Evolutionary conservation across 2,329 filamentous ascomycete species (phyloP).

Genomic region (Epichloe gansuensis): DNA sequence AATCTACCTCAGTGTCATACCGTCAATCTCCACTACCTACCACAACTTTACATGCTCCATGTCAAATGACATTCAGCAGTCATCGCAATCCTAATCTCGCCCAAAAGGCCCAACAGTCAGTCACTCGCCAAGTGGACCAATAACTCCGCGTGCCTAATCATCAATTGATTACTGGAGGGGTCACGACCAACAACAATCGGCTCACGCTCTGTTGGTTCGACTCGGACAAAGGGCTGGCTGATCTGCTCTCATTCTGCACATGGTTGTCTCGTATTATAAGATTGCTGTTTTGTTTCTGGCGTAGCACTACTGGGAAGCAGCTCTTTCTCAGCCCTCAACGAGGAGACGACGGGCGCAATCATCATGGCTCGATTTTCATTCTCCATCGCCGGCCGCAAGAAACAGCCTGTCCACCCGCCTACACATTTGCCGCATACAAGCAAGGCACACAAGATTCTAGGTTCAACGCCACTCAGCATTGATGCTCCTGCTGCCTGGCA

Average conservation of each 20-base stretch:
- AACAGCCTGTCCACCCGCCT: constrained; percentile 20
- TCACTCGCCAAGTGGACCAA: not conserved
- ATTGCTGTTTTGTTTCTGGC: not conserved
- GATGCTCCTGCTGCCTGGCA: constrained; percentile 31
- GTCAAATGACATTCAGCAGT: too few species aligned
- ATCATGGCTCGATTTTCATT: constrained; percentile 36
- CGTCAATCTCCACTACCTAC: too few species aligned
- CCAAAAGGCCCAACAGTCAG: too few species aligned
- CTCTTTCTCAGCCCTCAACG: not conserved
- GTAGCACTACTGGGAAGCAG: not conserved
- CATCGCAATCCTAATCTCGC: too few species aligned
- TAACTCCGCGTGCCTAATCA: not conserved
- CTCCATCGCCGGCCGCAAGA: constrained; percentile 35
- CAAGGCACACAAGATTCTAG: constrained; percentile 40
- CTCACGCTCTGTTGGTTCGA: not conserved
- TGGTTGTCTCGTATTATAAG: not conserved
- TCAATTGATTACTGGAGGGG: too few species aligned
- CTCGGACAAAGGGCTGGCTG: too few species aligned
- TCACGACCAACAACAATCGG: not conserved
- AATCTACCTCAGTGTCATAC: too few species aligned
- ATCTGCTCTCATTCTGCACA: not conserved
- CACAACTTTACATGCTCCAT: too few species aligned
- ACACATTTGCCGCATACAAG: constrained; percentile 27
- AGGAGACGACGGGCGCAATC: not conserved
- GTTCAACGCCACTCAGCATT: constrained; percentile 31